Percentiles rank a stretch among this genome's conserved stretches.
phyloP scores from a whole-genome alignment of 345 rosid species.

The Cardiospermum halicacabum region DNA sequence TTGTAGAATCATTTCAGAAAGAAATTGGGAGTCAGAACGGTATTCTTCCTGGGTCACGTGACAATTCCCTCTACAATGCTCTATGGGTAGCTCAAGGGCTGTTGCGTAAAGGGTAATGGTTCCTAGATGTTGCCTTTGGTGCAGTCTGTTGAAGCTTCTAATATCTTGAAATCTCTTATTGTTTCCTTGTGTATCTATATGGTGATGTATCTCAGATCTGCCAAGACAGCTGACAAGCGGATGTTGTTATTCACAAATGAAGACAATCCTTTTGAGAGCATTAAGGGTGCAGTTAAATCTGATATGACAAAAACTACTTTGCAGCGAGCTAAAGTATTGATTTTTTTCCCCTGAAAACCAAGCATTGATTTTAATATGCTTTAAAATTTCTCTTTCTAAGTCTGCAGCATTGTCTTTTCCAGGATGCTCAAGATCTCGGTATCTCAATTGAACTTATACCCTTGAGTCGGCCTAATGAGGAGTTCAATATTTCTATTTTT shows the following conservation, averaged over 20 bases:
- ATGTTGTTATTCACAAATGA: conserved; percentile 85
- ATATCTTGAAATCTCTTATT: background rate
- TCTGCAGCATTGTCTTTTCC: conserved; percentile 14
- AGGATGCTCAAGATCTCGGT: conserved; percentile 98
- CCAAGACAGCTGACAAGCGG: conserved; percentile 78
- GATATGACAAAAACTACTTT: conserved; percentile 90
- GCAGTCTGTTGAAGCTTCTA: background rate
- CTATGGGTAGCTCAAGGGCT: conserved; percentile 98
- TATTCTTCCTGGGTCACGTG: conserved; percentile 77
- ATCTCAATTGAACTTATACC: conserved; percentile 92
- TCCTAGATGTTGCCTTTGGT: background rate
- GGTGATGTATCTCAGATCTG: conserved; percentile 53
- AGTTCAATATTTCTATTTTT: conserved; percentile 59
- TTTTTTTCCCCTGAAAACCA: conserved; percentile 6
- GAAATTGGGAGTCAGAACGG: conserved; percentile 88
- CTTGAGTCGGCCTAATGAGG: conserved; percentile 54
- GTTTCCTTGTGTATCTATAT: background rate
- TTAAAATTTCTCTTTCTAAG: too few species aligned
- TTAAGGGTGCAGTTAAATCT: conserved; percentile 62
- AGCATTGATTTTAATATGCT: conserved; percentile 9
- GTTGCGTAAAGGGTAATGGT: conserved; percentile 83
- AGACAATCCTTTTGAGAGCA: conserved; percentile 86
- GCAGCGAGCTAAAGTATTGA: conserved; percentile 85
- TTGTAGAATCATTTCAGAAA: conserved; percentile 61
- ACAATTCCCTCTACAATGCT: conserved; percentile 88